Evolutionary conservation across 495 filamentous ascomycete genomes (phyloP).

Genomic region (Lophiostoma macrostomum): DNA sequence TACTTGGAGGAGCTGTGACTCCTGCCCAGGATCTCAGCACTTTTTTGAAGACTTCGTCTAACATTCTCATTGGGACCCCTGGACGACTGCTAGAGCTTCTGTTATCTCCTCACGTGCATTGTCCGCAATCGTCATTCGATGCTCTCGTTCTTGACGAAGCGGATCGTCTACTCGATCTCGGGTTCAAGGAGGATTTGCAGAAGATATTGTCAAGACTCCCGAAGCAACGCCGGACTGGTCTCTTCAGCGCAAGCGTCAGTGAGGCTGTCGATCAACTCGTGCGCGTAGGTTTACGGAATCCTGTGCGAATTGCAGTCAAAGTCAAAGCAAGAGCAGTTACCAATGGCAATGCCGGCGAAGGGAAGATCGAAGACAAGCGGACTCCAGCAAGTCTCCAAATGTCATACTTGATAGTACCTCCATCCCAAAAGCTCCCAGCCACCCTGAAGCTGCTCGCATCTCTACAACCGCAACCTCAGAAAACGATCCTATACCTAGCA

Average conservation of each 20-base stretch:
- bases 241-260: constrained; percentile 89
- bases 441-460: constrained; percentile 66
- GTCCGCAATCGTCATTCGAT: constrained; percentile 83
- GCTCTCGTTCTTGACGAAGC: constrained; percentile 91
- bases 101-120: constrained; percentile 86
- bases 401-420: constrained; percentile 73
- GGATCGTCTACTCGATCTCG: constrained; percentile 87
- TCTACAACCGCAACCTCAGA: constrained; percentile 68
- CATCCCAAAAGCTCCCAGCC: constrained; percentile 72
- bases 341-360: constrained; percentile 12
- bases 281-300: constrained; percentile 87
- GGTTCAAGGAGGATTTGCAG: constrained; percentile 86
- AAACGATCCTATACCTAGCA: constrained; percentile 90
- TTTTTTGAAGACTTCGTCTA: constrained; percentile 77
- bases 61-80: constrained; percentile 83
- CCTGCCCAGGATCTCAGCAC: constrained; percentile 77
- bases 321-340: constrained; percentile 66
- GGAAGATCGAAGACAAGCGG: constrained; percentile 69
- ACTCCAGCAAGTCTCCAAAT: constrained; percentile 91
- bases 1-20: constrained; percentile 81
- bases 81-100: constrained; percentile 86
- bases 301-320: constrained; percentile 87
- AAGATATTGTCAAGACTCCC: constrained; percentile 80
- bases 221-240: constrained; percentile 87
- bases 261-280: constrained; percentile 91